phyloP scores from a whole-genome alignment of 805 yeast genomes.

The Candida endomychidarum region DNA sequence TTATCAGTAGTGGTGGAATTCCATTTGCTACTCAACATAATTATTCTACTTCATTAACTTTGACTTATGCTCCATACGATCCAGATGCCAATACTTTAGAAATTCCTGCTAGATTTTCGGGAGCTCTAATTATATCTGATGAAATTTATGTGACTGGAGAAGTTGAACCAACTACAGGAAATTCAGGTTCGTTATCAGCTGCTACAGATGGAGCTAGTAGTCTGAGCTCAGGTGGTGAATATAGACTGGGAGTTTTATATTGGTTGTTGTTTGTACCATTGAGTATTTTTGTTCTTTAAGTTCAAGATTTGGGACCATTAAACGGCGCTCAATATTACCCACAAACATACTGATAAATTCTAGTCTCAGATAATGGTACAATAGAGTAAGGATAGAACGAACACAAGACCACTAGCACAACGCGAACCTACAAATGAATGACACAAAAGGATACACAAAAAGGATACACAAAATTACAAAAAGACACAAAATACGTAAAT shows the following conservation, averaged over 20 bases:
- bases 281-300: neutral
- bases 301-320: neutral
- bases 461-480: no score
- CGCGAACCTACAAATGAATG: no score
- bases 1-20: conserved; percentile 11
- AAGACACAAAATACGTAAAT: no score
- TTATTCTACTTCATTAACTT: conserved; percentile 4
- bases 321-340: no score
- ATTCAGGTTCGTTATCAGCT: conserved; percentile 9
- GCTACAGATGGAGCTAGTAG: conserved; percentile 13
- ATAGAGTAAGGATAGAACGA: no score
- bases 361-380: no score
- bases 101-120: conserved; percentile 17
- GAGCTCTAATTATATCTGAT: conserved; percentile 24
- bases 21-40: conserved; percentile 13
- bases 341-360: no score
- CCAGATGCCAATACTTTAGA: conserved; percentile 8
- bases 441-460: no score
- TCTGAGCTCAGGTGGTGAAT: no score
- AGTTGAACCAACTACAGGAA: neutral
- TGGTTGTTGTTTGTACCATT: conserved; percentile 2
- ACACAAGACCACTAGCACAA: no score
- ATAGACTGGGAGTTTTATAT: neutral
- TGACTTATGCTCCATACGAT: conserved; percentile 9
- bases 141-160: conserved; percentile 27